Conservation (phyloP, 2,329 filamentous ascomycete genomes). For the Penicillium corylophilum region DNA sequence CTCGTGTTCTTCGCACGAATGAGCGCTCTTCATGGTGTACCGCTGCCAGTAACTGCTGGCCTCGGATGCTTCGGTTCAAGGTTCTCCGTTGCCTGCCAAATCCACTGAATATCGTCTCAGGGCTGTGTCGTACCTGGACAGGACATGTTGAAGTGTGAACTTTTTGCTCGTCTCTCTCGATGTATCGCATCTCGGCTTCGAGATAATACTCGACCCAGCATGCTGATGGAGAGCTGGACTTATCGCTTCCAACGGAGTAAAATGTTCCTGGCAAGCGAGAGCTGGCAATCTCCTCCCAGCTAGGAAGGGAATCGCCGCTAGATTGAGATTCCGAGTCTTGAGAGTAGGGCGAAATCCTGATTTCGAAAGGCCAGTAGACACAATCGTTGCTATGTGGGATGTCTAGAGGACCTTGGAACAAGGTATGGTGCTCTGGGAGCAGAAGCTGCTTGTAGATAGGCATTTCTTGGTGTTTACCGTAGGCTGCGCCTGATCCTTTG, state of each 20-base stretch:
- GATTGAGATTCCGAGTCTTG: neutral
- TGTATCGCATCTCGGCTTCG: neutral
- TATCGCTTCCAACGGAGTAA: neutral
- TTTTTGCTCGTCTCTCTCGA: neutral
- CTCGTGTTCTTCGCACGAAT: neutral
- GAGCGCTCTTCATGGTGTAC: neutral
- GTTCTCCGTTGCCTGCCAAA: neutral
- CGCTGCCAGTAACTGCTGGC: neutral
- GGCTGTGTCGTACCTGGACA: neutral
- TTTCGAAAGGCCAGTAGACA: neutral
- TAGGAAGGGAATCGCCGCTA: neutral
- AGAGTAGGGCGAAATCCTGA: neutral
- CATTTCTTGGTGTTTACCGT: neutral
- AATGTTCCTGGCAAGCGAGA: neutral
- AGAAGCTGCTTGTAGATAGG: neutral
- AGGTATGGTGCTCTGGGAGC: neutral
- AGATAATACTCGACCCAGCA: slow-evolving; percentile 2
- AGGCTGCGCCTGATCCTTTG: neutral
- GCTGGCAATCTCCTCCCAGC: neutral
- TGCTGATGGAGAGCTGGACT: neutral
- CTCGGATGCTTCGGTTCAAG: neutral
- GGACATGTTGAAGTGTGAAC: neutral
- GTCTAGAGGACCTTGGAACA: neutral
- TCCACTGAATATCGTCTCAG: neutral
- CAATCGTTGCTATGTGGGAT: neutral